These are phyloP conservation scores for Pascua guehoae DNA, from an alignment of 1,284 basidiomycete genomes.

Conservation along the genomic window DNA sequence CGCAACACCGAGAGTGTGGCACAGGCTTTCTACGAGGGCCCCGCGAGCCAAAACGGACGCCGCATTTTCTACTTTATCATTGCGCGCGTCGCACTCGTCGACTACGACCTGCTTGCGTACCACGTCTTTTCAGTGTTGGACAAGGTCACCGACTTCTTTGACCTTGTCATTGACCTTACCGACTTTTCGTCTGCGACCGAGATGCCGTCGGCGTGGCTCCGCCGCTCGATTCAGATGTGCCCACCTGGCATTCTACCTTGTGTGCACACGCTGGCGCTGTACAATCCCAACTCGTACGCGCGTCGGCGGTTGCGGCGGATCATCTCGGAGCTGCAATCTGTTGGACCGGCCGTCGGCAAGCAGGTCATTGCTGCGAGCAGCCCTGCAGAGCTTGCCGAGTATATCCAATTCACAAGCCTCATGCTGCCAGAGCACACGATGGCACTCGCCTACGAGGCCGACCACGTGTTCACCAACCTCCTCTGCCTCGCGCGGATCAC, in stretches of 20 bases:
- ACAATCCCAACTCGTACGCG: constrained; percentile 74
- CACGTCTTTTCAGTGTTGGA: constrained; percentile 69
- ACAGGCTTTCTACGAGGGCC: constrained; percentile 65
- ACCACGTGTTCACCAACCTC: constrained; percentile 44
- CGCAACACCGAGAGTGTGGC: constrained; percentile 62
- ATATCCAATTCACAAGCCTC: constrained; percentile 60
- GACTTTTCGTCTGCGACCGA: constrained; percentile 71
- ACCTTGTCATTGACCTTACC: constrained; percentile 78
- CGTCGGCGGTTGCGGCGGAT: constrained; percentile 65
- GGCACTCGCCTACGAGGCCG: constrained; percentile 39
- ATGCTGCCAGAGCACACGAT: constrained; percentile 41
- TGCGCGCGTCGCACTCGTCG: constrained; percentile 75
- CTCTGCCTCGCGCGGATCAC: constrained; percentile 36
- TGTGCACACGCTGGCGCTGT: constrained; percentile 58
- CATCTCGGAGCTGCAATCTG: constrained; percentile 60
- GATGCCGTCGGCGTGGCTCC: constrained; percentile 75
- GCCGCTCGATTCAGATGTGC: constrained; percentile 71
- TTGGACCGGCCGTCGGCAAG: constrained; percentile 59
- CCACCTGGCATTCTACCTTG: constrained; percentile 51
- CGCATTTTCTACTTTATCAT: constrained; percentile 53
- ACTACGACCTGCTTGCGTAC: constrained; percentile 78
- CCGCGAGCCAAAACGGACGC: constrained; percentile 49
- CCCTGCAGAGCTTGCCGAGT: constrained; percentile 64
- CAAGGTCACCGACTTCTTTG: constrained; percentile 54
- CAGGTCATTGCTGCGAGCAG: constrained; percentile 55